A percentile compares a stretch with the other conserved stretches of the same genome.
These are phyloP conservation scores for Polyplosphaeria fusca DNA, from an alignment of 495 filamentous ascomycete species.

Conservation along the genomic window DNA sequence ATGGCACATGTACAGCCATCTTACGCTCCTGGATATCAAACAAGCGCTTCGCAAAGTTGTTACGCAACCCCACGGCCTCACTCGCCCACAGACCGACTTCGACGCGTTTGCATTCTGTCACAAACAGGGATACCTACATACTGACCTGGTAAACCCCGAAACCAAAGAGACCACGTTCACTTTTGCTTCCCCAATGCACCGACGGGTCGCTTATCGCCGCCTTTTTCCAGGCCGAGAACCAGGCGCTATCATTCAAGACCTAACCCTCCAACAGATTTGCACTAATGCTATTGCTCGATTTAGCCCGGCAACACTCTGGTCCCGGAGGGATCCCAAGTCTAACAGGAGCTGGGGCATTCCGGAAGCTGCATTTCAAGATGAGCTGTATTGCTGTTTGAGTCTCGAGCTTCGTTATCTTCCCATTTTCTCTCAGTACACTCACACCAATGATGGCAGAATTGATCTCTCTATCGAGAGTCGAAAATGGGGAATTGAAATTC, in stretches of 20 bases:
- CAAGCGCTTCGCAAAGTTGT: background rate
- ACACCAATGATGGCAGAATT: slow-evolving; percentile 10
- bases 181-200: slow-evolving; percentile 19
- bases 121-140: slow-evolving; percentile 10
- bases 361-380: slow-evolving; percentile 17
- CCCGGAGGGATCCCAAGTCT: background rate
- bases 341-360: slow-evolving; percentile 8
- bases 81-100: background rate
- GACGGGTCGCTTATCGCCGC: slow-evolving; percentile 12
- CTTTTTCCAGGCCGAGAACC: slow-evolving; percentile 7
- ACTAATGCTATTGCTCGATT: slow-evolving; percentile 15
- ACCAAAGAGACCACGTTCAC: background rate
- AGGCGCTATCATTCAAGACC: background rate
- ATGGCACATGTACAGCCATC: background rate
- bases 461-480: slow-evolving; percentile 10
- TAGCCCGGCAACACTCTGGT: slow-evolving; percentile 2
- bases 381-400: slow-evolving; percentile 3
- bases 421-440: slow-evolving; percentile 13
- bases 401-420: slow-evolving; percentile 11
- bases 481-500: slow-evolving; percentile 14
- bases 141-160: background rate
- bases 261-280: slow-evolving; percentile 10
- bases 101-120: slow-evolving; percentile 18
- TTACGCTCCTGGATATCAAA: background rate
- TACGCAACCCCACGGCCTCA: background rate